These are phyloP conservation scores for Chalciporus piperatus DNA, from an alignment of 768 basidiomycete genomes.

Conservation along the genomic window DNA sequence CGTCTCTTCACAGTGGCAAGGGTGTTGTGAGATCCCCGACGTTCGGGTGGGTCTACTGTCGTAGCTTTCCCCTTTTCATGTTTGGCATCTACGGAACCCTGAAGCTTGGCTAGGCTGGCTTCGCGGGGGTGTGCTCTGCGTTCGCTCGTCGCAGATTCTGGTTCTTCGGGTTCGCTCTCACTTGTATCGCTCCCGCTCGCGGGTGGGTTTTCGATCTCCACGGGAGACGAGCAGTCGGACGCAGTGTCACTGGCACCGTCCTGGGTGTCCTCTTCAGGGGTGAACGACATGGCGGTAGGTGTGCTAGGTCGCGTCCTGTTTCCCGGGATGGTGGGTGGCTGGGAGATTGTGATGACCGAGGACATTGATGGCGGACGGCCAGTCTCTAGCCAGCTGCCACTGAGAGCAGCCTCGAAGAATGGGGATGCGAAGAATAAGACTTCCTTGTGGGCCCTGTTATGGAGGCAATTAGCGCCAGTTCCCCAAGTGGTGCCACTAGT, in stretches of 20 bases:
- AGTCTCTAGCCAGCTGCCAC: conserved; percentile 91
- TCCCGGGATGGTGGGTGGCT: conserved; percentile 61
- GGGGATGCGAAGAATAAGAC: conserved; percentile 91
- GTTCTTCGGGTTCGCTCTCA: conserved; percentile 36
- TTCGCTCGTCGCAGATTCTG: conserved; percentile 17
- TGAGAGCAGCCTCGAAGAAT: conserved; percentile 89
- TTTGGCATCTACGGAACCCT: conserved; percentile 33
- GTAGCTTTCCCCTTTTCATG: conserved; percentile 27
- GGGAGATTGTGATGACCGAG: conserved; percentile 81
- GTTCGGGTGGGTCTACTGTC: conserved; percentile 1
- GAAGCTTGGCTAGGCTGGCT: conserved; percentile 59
- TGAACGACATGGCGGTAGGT: conserved; percentile 58
- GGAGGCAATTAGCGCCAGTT: conserved; percentile 5
- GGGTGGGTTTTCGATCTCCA: conserved; percentile 36
- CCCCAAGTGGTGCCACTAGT: conserved; percentile 2
- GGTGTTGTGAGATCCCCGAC: conserved; percentile 29
- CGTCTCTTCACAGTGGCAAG: conserved; percentile 42
- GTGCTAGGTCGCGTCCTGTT: conserved; percentile 39
- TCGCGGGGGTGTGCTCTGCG: conserved; percentile 43
- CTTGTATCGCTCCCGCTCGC: conserved; percentile 33
- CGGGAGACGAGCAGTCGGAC: conserved; percentile 42
- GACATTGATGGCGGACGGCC: conserved; percentile 76
- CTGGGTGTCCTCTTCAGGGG: conserved; percentile 48
- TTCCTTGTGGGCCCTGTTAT: conserved; percentile 82
- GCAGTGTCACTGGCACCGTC: conserved; percentile 33